Conservation (phyloP, 2,329 filamentous ascomycete species). For the Aspergillus sojae region DNA sequence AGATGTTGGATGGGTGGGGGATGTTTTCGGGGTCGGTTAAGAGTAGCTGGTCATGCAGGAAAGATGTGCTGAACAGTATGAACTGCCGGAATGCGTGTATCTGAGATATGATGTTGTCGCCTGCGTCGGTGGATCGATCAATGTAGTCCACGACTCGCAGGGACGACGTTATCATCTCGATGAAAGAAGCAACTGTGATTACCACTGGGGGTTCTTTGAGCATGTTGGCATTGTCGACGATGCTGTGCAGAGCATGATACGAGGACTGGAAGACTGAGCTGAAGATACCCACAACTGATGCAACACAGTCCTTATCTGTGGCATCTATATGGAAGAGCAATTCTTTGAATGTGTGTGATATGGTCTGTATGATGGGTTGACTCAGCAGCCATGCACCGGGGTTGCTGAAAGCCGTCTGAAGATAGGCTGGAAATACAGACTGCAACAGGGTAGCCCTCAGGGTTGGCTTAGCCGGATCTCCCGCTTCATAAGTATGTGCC, state of each 20-base stretch:
- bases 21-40: constrained; percentile 8
- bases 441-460: constrained; percentile 57
- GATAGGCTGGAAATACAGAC: constrained; percentile 60
- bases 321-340: constrained; percentile 51
- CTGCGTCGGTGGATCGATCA: constrained; percentile 35
- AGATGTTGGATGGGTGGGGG: not conserved
- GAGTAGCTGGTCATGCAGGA: constrained; percentile 27
- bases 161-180: constrained; percentile 45
- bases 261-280: constrained; percentile 42
- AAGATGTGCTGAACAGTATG: constrained; percentile 34
- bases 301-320: constrained; percentile 41
- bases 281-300: constrained; percentile 40
- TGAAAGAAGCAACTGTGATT: constrained; percentile 40
- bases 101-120: constrained; percentile 29
- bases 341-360: constrained; percentile 45
- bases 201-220: constrained; percentile 45
- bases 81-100: constrained; percentile 46
- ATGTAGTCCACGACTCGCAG: constrained; percentile 53
- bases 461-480: constrained; percentile 43
- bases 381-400: constrained; percentile 55
- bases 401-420: constrained; percentile 51
- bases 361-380: constrained; percentile 55
- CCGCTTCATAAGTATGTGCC: constrained; percentile 46
- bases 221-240: constrained; percentile 36
- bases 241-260: constrained; percentile 36